These are phyloP conservation scores for Canavalia ensiformis DNA, from an alignment of 306 rosid species.

Conservation along the genomic window DNA sequence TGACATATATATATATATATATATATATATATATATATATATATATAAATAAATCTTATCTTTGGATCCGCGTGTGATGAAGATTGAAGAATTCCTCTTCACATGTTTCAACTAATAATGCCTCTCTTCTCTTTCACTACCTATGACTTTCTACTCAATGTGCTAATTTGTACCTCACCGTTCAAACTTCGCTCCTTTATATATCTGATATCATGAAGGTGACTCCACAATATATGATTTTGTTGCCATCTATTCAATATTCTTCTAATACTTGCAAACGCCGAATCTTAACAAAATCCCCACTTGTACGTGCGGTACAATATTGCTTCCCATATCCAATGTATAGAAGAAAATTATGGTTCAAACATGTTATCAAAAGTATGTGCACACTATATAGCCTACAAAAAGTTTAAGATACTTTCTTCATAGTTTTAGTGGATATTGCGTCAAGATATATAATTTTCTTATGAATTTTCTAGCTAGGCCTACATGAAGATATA, in stretches of 20 bases:
- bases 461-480: not conserved
- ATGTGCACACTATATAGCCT: not conserved
- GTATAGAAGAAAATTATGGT: not conserved
- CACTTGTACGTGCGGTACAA: not conserved
- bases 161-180: constrained; percentile 13
- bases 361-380: not conserved
- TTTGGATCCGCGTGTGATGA: no score
- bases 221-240: constrained; percentile 35
- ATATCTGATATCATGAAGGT: constrained; percentile 19
- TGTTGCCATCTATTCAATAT: constrained; percentile 27
- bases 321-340: not conserved
- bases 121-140: constrained; percentile 6
- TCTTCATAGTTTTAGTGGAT: not conserved
- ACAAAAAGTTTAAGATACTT: not conserved
- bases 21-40: no score
- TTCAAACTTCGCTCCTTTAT: constrained; percentile 4
- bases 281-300: not conserved
- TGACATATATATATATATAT: no score
- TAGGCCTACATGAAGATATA: not conserved
- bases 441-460: not conserved
- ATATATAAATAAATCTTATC: no score
- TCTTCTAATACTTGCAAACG: not conserved
- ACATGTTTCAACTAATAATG: constrained; percentile 53
- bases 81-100: no score
- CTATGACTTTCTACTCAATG: constrained; percentile 6